Evolutionary conservation across 495 filamentous ascomycete genomes (phyloP).

Genomic region (Delitschia confertaspora): DNA sequence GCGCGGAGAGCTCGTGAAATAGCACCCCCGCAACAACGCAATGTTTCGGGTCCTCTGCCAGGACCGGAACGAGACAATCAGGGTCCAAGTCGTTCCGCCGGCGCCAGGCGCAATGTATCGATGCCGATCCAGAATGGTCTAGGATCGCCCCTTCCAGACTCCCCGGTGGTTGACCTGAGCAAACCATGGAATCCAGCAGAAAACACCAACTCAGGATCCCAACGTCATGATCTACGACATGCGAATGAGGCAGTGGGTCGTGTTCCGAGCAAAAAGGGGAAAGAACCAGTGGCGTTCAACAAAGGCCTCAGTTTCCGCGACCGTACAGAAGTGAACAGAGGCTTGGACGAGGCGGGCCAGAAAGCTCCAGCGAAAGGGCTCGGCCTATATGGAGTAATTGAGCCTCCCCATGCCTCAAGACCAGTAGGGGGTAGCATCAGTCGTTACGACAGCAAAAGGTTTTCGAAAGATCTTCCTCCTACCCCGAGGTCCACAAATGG

Average conservation of each 20-base stretch:
- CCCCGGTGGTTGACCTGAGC: conserved; percentile 15
- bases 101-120: conserved; percentile 22
- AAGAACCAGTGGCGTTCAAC: conserved; percentile 16
- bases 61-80: conserved; percentile 1
- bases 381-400: conserved; percentile 20
- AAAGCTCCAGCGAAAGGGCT: conserved; percentile 8
- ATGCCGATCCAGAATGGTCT: conserved; percentile 12
- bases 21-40: conserved; percentile 17
- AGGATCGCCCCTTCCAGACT: conserved; percentile 4
- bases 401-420: conserved; percentile 6
- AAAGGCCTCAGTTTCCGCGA: conserved; percentile 22
- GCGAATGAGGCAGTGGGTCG: conserved; percentile 7
- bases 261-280: conserved; percentile 11
- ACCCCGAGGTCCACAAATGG: conserved; percentile 3
- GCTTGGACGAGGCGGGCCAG: conserved; percentile 4
- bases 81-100: conserved; percentile 8
- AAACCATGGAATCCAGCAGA: conserved; percentile 22
- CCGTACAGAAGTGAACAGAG: conserved; percentile 1
- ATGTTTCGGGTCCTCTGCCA: conserved; percentile 19
- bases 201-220: conserved; percentile 12
- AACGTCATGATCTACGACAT: conserved; percentile 12
- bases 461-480: conserved; percentile 25
- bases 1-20: conserved; percentile 14
- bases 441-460: conserved; percentile 19
- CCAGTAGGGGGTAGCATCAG: conserved; percentile 5